phyloP scores from a whole-genome alignment of 768 basidiomycete genomes.

The Macrolepiota fuliginosa region DNA sequence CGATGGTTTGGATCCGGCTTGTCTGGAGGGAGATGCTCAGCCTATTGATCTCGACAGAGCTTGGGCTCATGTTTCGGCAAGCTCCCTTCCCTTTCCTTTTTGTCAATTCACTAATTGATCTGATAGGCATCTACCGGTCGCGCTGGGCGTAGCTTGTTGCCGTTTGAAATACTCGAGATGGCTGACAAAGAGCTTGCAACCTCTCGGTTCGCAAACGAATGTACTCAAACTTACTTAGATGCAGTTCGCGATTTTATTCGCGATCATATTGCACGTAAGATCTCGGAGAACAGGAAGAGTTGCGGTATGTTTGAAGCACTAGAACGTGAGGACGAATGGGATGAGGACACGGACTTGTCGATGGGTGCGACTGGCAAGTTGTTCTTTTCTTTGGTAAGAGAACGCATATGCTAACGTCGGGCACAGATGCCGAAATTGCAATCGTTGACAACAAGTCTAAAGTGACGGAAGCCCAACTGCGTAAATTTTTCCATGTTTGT shows the following conservation, averaged over 20 bases:
- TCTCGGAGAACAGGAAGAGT: slow-evolving; percentile 64
- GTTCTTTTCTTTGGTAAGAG: not conserved
- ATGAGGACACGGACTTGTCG: slow-evolving; percentile 71
- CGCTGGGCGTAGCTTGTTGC: slow-evolving; percentile 65
- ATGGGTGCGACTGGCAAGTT: slow-evolving; percentile 69
- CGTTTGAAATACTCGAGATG: slow-evolving; percentile 81
- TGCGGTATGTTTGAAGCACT: slow-evolving; percentile 86
- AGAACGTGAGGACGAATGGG: slow-evolving; percentile 73
- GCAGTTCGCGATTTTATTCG: slow-evolving; percentile 71
- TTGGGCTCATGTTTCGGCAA: slow-evolving; percentile 81
- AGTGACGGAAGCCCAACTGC: slow-evolving; percentile 81
- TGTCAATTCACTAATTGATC: not conserved
- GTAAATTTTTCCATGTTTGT: slow-evolving; percentile 79
- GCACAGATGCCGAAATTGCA: slow-evolving; percentile 59
- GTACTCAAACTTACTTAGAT: slow-evolving; percentile 66
- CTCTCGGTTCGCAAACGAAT: slow-evolving; percentile 63
- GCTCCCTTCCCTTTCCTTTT: slow-evolving; percentile 15
- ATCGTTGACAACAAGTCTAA: slow-evolving; percentile 89
- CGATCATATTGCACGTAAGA: slow-evolving; percentile 58
- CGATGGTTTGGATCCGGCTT: slow-evolving; percentile 95
- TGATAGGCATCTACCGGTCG: slow-evolving; percentile 62
- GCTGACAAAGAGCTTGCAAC: slow-evolving; percentile 61
- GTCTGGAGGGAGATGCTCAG: slow-evolving; percentile 92
- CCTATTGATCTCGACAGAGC: slow-evolving; percentile 89
- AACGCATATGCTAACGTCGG: not conserved